phyloP scores from a whole-genome alignment of 1,284 basidiomycete genomes.

The Gomphus bonarii region DNA sequence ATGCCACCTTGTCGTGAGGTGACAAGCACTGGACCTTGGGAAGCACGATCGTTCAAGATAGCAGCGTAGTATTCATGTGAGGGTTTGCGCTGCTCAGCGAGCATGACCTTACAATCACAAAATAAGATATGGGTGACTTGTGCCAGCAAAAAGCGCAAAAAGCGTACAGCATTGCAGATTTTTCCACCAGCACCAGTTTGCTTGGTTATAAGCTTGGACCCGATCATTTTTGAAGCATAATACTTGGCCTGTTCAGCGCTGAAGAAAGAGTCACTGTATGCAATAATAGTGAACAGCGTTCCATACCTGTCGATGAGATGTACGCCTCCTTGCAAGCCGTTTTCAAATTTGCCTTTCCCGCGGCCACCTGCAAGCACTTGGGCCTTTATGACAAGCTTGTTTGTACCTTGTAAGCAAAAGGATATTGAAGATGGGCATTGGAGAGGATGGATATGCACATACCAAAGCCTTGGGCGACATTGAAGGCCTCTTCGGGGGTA shows the following conservation, averaged over 20 bases:
- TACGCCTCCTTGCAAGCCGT: slow-evolving; percentile 95
- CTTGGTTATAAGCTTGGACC: slow-evolving; percentile 95
- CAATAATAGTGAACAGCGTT: slow-evolving; percentile 12
- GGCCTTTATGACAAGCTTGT: slow-evolving; percentile 89
- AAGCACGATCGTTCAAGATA: slow-evolving; percentile 89
- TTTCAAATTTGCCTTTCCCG: slow-evolving; percentile 97
- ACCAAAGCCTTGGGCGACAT: slow-evolving; percentile 87
- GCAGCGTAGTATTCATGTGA: slow-evolving; percentile 98
- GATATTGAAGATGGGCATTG: neutral
- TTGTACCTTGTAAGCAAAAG: slow-evolving; percentile 35
- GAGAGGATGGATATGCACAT: slow-evolving; percentile 14
- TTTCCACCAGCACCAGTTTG: slow-evolving; percentile 93
- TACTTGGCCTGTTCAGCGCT: slow-evolving; percentile 88
- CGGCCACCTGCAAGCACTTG: slow-evolving; percentile 98
- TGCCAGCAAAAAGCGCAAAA: neutral
- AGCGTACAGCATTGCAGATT: slow-evolving; percentile 84
- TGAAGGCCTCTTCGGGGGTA: slow-evolving; percentile 82
- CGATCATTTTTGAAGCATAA: slow-evolving; percentile 89
- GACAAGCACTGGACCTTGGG: slow-evolving; percentile 88
- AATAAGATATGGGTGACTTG: slow-evolving; percentile 4
- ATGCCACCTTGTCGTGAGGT: slow-evolving; percentile 91
- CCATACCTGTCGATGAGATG: slow-evolving; percentile 86
- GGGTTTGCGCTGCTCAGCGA: slow-evolving; percentile 90
- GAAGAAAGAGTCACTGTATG: slow-evolving; percentile 9
- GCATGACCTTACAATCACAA: slow-evolving; percentile 67